Evolutionary conservation across 306 rosid genomes (phyloP), one percentile per base, ranked within the genome.

Genomic region (Castanea crenata): DNA sequence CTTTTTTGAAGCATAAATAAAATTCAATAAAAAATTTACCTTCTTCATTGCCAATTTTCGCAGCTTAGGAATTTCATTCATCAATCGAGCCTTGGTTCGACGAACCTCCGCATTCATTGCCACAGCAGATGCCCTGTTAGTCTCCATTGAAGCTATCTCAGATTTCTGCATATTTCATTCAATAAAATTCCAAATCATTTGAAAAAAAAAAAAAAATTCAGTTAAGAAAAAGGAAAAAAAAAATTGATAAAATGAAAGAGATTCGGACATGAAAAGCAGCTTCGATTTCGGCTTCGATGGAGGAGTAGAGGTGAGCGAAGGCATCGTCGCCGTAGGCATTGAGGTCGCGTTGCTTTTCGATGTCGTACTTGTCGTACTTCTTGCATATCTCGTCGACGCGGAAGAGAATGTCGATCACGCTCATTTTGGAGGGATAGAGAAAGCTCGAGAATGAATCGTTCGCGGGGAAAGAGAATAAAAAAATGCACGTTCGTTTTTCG

Each of bases 1-100:
- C 27, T 25, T 25, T 25, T 25, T 25, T 25, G 27, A 25, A 1
- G 19, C 9, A 6, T 41, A 10, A 13, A 65, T 8, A 23, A 23
- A 34, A 65, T 12, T 68, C n/a, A 35, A 68, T 4, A 49, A 6
- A 3, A 23, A 58, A 27, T 20, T 78, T 6, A 89, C 98, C 97
- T 95, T 92, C 86, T 90, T 94, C 13, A 76, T 75, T 1, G 74
- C 91, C 82, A 90, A 84, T 85, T 90, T 94, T 21, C 84, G 81
- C 4, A 94, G 87, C 79, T 90, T 92, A 12, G 94, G 95, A 62
- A 95, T n/a, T 80, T 95, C 97, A 4, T 91, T 97, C 93, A 90
- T 92, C 62, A 92, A 84, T 27, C 92, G 87, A 54, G 88, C 81
- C 81, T 80, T 89, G 56, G 64, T 69, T 38, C 85, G 85, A 16